phyloP scores from a whole-genome alignment of 495 filamentous ascomycete species.

The Chaetomium tenue region DNA sequence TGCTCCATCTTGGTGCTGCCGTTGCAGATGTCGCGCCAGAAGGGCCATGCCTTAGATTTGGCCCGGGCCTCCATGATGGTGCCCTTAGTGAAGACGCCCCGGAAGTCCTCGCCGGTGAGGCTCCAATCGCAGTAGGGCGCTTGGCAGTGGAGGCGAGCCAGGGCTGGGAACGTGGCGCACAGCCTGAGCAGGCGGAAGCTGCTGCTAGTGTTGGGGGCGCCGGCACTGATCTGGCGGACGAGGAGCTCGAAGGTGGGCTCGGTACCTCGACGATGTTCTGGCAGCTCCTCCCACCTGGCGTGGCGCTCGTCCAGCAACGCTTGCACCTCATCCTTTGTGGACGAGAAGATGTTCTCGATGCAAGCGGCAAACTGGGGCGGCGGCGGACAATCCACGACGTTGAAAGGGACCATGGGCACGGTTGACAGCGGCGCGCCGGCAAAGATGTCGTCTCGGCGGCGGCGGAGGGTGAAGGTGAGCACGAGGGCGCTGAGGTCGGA shows the following conservation, averaged over 20 bases:
- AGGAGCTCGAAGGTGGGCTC: constrained; percentile 8
- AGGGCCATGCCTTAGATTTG: constrained; percentile 7
- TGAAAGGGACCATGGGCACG: background rate
- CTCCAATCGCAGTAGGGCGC: constrained; percentile 2
- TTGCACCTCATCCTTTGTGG: constrained; percentile 5
- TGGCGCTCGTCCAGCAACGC: constrained; percentile 2
- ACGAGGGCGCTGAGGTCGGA: constrained; percentile 4
- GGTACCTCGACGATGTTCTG: background rate
- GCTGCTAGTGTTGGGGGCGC: constrained; percentile 5
- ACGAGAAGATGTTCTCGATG: constrained; percentile 6
- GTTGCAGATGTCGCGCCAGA: constrained; percentile 9
- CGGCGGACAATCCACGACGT: background rate
- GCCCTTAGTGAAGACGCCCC: constrained; percentile 1
- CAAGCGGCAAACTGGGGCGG: background rate
- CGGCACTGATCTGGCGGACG: constrained; percentile 7
- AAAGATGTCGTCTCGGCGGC: constrained; percentile 6
- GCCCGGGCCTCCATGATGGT: constrained; percentile 4
- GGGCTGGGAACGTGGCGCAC: constrained; percentile 12
- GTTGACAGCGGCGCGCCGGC: background rate
- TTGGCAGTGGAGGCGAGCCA: background rate
- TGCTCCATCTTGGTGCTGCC: constrained; percentile 9
- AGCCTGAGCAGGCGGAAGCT: constrained; percentile 5
- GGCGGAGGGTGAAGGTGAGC: constrained; percentile 6
- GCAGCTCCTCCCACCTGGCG: constrained; percentile 6
- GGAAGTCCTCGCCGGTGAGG: constrained; percentile 4